Conservation (phyloP, 345 rosid genomes). For the Lumnitzera littorea region DNA sequence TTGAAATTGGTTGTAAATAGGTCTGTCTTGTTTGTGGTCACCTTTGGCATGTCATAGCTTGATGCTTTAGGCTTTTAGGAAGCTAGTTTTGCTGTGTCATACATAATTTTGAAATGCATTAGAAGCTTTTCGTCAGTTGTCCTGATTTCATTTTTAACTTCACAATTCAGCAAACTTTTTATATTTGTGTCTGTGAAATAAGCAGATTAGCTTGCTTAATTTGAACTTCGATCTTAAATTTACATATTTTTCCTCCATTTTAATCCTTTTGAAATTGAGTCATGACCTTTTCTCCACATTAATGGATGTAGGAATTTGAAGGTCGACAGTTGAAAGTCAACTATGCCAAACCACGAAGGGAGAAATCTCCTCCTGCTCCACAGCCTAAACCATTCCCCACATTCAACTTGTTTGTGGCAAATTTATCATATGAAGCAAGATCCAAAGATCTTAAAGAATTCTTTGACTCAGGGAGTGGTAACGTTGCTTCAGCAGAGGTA, state of each 20-base stretch:
- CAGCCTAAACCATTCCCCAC: constrained; percentile 27
- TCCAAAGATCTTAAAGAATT: constrained; percentile 61
- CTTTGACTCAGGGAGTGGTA: constrained; percentile 43
- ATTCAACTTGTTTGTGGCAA: constrained; percentile 65
- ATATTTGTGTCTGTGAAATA: too few relatives aligned
- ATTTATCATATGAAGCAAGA: constrained; percentile 62
- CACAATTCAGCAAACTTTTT: too few relatives aligned
- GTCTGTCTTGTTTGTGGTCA: too few relatives aligned
- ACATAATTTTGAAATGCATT: too few relatives aligned
- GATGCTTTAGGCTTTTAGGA: too few relatives aligned
- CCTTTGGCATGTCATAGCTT: too few relatives aligned
- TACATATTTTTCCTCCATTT: not conserved
- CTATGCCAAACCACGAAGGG: constrained; percentile 51
- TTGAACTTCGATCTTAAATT: too few relatives aligned
- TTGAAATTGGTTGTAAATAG: too few relatives aligned
- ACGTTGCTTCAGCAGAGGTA: constrained; percentile 52
- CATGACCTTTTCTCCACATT: constrained; percentile 3
- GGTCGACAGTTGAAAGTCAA: constrained; percentile 54
- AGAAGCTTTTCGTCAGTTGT: too few relatives aligned
- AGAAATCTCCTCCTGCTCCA: constrained; percentile 36
- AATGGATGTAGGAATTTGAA: constrained; percentile 47
- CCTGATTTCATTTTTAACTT: too few relatives aligned
- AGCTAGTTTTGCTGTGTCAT: too few relatives aligned
- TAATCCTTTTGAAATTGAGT: not conserved
- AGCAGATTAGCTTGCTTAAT: too few relatives aligned